Evolutionary conservation across 2,329 filamentous ascomycete species (phyloP).

Genomic region (Pyrenophora tritici-repentis): DNA sequence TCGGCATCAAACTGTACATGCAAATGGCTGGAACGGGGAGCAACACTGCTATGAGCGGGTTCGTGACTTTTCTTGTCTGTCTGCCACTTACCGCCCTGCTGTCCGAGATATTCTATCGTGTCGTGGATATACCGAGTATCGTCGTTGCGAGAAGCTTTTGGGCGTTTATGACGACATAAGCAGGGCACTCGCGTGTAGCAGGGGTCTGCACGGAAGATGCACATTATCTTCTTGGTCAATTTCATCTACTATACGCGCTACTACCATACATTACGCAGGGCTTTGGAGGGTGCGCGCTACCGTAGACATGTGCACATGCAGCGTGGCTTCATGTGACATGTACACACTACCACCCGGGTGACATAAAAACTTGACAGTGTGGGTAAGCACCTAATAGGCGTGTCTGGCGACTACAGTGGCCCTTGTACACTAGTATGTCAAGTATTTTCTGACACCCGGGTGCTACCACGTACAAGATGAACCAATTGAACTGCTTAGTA

Average conservation of each 20-base stretch:
- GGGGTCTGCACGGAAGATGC: neutral
- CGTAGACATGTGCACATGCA: no score
- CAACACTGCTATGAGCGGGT: conserved; percentile 16
- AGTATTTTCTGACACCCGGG: no score
- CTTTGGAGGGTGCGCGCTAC: no score
- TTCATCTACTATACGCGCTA: neutral
- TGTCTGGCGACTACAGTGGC: no score
- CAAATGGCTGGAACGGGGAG: conserved; percentile 23
- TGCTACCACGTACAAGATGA: no score
- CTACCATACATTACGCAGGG: no score
- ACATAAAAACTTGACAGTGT: no score
- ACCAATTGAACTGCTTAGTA: no score
- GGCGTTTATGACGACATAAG: conserved; percentile 31
- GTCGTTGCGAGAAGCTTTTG: conserved; percentile 26
- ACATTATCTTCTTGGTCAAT: neutral
- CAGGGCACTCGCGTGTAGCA: neutral
- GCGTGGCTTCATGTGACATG: no score
- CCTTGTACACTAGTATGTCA: no score
- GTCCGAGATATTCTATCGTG: conserved; percentile 39
- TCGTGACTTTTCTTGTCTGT: conserved; percentile 34
- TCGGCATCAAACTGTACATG: conserved; percentile 54
- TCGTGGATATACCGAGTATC: conserved; percentile 42
- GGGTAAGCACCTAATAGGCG: no score
- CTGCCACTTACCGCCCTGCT: conserved; percentile 21
- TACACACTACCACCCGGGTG: no score